A percentile compares a stretch with the other conserved stretches of the same genome.
phyloP scores from a whole-genome alignment of 208 protist species.

The Leishmania turanica region DNA sequence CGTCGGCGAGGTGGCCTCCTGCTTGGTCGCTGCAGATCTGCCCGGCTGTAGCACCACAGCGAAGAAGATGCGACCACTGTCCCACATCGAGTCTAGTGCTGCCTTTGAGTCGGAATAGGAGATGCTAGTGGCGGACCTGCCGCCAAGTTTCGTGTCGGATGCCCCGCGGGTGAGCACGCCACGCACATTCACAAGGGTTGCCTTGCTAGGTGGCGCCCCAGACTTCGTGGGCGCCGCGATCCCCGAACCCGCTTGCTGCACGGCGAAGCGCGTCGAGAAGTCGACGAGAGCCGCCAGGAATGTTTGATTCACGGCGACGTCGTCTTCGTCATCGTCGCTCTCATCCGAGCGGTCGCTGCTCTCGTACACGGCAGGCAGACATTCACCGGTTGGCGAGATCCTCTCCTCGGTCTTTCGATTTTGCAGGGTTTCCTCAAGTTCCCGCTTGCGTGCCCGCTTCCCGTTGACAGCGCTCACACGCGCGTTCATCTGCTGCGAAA shows the following conservation, averaged over 20 bases:
- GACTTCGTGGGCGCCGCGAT: background rate
- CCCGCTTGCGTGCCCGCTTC: background rate
- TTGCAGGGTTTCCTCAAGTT: background rate
- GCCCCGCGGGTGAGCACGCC: conserved; percentile 18
- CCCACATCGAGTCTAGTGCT: conserved; percentile 29
- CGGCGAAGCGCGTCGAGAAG: conserved; percentile 39
- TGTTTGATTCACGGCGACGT: conserved; percentile 15
- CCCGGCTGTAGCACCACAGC: conserved; percentile 33
- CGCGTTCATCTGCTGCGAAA: conserved; percentile 46
- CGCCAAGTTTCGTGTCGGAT: background rate
- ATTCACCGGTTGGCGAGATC: background rate
- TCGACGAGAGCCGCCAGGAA: conserved; percentile 63
- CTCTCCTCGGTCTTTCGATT: too few species aligned
- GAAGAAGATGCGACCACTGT: conserved; percentile 62
- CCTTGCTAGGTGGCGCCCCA: background rate
- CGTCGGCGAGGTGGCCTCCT: background rate
- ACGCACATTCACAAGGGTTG: conserved; percentile 23
- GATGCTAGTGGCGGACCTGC: background rate
- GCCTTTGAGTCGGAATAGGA: conserved; percentile 1
- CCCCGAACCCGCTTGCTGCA: background rate
- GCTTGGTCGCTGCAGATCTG: background rate
- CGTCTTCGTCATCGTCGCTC: conserved; percentile 18
- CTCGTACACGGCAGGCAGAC: background rate
- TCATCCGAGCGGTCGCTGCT: background rate
- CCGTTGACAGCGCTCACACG: background rate